Base-by-base conservation (phyloP, 257 asterid species). In the Apocynum venetum region DNA sequence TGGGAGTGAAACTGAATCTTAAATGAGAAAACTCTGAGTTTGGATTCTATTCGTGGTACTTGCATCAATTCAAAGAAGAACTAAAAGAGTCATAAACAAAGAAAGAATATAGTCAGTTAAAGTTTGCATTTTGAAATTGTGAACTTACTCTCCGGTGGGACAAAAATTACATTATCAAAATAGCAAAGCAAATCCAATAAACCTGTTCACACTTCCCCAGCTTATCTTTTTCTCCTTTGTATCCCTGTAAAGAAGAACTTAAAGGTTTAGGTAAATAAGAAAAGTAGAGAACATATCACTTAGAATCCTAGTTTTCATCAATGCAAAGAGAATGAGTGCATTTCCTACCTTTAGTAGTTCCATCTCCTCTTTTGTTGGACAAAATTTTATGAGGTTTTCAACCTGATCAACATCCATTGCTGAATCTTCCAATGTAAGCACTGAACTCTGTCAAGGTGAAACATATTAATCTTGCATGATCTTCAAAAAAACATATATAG, bases 321-420 rank as follows among this genome's bases (percentile, higher is more conserved):
- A 35, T 15, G 56, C 11, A 25, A n/a, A 61, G 78, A 1, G 68
- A 19, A 66, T 51, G 59, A 67, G 44, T 47, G 75, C 36, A 63
- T 48, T 40, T 47, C 74, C 68, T 77, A 94, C 98, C 98, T 94
- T 94, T 55, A 94, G 97, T 83, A 88, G 57, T 61, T 92, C 97
- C 92, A 94, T 94, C 85, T 94, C 98, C 89, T 94, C 97, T 84
- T 92, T 94, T 46, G 97, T 92, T 81, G 98, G 98, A 85, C 98
- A 94, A 85, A 90, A 94, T 83, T 92, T 94, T 86, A 92, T 94
- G 83, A 94, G 89, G 84, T 91, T 94, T 59, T 92, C 98, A 81
- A 94, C 98, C 89, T 92, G 98, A 85, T 94, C 98, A 83, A 88
- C 95, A 82, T 94, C 98, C 81, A 94, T 79, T 65, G 96, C 97